Percentiles rank a stretch among this genome's conserved stretches.
Conservation (phyloP, 495 filamentous ascomycete species). For the Penicillium atrosanguineum region DNA sequence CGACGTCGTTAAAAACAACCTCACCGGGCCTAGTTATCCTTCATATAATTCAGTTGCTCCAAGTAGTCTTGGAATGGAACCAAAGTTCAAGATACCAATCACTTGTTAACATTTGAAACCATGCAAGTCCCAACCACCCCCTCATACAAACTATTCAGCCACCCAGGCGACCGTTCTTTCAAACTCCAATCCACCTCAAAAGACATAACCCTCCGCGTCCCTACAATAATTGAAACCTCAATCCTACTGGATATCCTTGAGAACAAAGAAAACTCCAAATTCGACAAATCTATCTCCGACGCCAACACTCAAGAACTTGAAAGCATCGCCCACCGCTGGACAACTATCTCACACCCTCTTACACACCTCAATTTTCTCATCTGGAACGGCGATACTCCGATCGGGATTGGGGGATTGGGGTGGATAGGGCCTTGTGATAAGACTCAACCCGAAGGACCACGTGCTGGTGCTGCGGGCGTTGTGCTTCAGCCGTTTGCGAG, state of each 20-base stretch:
- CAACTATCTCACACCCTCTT: background rate
- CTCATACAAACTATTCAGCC: background rate
- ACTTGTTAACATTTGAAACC: too few species aligned
- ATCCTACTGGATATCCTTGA: background rate
- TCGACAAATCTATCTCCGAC: slow-evolving; percentile 6
- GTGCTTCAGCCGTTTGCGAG: slow-evolving; percentile 1
- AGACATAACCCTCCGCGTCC: background rate
- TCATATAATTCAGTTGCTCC: too few species aligned
- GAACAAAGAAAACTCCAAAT: slow-evolving; percentile 10
- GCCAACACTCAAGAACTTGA: background rate
- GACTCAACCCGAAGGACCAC: background rate
- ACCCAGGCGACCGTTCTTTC: background rate
- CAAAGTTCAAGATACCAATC: too few species aligned
- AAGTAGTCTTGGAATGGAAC: too few species aligned
- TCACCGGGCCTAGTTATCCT: too few species aligned
- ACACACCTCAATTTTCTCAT: slow-evolving; percentile 2
- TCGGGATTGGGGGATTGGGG: slow-evolving; percentile 9
- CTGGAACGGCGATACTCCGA: background rate
- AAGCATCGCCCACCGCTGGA: slow-evolving; percentile 4
- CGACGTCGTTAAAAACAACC: too few species aligned
- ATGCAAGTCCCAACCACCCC: background rate
- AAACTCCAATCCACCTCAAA: background rate
- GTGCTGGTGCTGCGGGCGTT: slow-evolving; percentile 2
- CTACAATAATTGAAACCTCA: background rate
- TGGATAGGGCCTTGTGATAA: slow-evolving; percentile 4